These are phyloP conservation scores for Phymatotrichopsis omnivora DNA, from an alignment of 2,329 filamentous ascomycete genomes.

Conservation along the genomic window DNA sequence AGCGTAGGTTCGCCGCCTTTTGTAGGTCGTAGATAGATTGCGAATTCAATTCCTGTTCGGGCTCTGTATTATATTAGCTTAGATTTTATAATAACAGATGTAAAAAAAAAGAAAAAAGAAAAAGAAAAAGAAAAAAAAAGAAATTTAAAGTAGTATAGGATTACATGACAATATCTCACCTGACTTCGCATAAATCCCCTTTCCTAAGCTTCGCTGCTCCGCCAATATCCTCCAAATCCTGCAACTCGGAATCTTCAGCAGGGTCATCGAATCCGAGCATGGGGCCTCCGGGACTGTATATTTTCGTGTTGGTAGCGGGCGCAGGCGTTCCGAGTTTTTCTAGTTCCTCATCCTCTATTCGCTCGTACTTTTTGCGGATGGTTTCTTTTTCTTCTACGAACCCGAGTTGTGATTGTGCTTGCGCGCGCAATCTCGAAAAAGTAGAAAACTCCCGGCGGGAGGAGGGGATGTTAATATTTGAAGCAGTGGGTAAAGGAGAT, in stretches of 20 bases:
- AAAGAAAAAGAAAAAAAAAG: neutral
- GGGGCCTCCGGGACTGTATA: too few species aligned
- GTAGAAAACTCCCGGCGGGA: too few species aligned
- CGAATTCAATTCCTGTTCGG: slow-evolving; percentile 8
- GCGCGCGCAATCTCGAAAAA: too few species aligned
- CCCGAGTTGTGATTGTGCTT: too few species aligned
- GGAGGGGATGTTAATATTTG: too few species aligned
- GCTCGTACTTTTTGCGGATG: slow-evolving; percentile 11
- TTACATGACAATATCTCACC: slow-evolving; percentile 13
- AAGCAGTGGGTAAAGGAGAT: too few species aligned
- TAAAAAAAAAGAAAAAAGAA: neutral
- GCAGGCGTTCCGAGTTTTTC: too few species aligned
- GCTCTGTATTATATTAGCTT: slow-evolving; percentile 13
- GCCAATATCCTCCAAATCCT: slow-evolving; percentile 17
- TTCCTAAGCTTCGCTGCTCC: slow-evolving; percentile 16
- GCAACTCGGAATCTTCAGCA: too few species aligned
- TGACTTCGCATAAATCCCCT: slow-evolving; percentile 25
- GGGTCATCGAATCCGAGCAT: too few species aligned
- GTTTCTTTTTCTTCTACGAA: slow-evolving; percentile 13
- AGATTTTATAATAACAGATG: neutral
- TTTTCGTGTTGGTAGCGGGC: too few species aligned
- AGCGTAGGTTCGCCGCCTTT: slow-evolving; percentile 18
- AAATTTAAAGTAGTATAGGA: neutral
- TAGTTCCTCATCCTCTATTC: slow-evolving; percentile 8
- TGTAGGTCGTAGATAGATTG: slow-evolving; percentile 22